Conservation (phyloP, 495 filamentous ascomycete genomes). For the Cryomyces minteri region DNA sequence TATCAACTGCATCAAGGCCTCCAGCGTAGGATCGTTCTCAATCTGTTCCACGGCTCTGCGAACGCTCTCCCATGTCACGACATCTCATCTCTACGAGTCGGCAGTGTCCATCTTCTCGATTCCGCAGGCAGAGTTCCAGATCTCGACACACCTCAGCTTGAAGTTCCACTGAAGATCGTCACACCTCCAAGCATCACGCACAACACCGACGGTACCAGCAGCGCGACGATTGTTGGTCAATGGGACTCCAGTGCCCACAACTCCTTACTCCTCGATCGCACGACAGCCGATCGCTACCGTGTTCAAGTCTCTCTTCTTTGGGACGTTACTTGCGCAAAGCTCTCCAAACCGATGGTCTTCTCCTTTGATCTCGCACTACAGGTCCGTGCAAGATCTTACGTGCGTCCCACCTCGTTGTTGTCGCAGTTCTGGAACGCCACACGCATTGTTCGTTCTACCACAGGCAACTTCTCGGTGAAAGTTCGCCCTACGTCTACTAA, state of each 20-base stretch:
- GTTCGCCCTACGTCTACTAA: slow-evolving; percentile 81
- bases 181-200: slow-evolving; percentile 55
- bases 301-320: slow-evolving; percentile 75
- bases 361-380: slow-evolving; percentile 62
- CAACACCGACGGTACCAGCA: slow-evolving; percentile 83
- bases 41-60: slow-evolving; percentile 73
- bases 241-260: slow-evolving; percentile 93
- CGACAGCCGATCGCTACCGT: slow-evolving; percentile 76
- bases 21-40: slow-evolving; percentile 74
- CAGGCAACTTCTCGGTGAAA: slow-evolving; percentile 64
- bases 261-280: slow-evolving; percentile 74
- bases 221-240: slow-evolving; percentile 66
- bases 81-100: slow-evolving; percentile 52
- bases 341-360: slow-evolving; percentile 71
- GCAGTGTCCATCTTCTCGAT: slow-evolving; percentile 66
- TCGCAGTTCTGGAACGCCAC: slow-evolving; percentile 61
- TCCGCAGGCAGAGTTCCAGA: slow-evolving; percentile 70
- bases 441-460: slow-evolving; percentile 70
- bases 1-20: slow-evolving; percentile 94
- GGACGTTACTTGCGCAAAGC: slow-evolving; percentile 61
- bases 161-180: slow-evolving; percentile 59
- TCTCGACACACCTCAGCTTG: slow-evolving; percentile 45
- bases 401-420: slow-evolving; percentile 71
- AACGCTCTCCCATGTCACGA: slow-evolving; percentile 77
- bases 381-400: slow-evolving; percentile 66